Base-by-base conservation (phyloP, 1,284 basidiomycete genomes). In the Ganoderma sp. region DNA sequence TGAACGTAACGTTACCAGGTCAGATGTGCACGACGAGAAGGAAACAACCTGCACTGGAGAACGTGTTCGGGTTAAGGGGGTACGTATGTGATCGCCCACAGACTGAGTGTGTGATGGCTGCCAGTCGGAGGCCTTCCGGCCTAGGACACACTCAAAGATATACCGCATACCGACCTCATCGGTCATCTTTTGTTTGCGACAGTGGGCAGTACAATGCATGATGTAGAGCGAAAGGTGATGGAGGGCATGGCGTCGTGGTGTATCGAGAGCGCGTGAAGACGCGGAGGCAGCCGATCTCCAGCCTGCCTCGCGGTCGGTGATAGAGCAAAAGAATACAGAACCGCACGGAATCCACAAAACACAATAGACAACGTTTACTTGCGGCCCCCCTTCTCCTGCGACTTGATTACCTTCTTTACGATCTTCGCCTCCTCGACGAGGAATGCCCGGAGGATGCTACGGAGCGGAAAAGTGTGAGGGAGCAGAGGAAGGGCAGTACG, bases 341-440 rank as follows among this genome's bases (percentile, higher is more conserved):
- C 66, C 65, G 63, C 69, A 67, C 54, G 64, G 32, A 62, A 63
- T 63, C 59, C 64, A 65, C 64, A 61, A 42, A 63, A 61, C 28
- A 60, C 58, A 60, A 41, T n/a, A 22, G 58, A 43, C 58, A 10
- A 56, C 67, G 67, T 76, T 73, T 78, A 79, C 77, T 79, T 79
- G 74, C 77, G 76, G 67, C 76, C 75, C 22, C 73, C 74, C 76
- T 81, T 86, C 79, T 86, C 88, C 81, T 92, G 91, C 77, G 92
- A 92, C 89, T 98, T 98, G 88, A 99, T 95, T 75, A 99, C 97
- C 84, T 90, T 94, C 92, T 99, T 99, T 81, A 99, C 97, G 77
- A 99, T 99, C 89, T 99, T 99, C 62, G 97, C 97, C 87, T 99
- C 97, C 87, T 99, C 98, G 67, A 99, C 95, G 73, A 99, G 85